These are phyloP conservation scores for Neolentinus lepideus DNA, from an alignment of 1,284 basidiomycete genomes.

Conservation along the genomic window DNA sequence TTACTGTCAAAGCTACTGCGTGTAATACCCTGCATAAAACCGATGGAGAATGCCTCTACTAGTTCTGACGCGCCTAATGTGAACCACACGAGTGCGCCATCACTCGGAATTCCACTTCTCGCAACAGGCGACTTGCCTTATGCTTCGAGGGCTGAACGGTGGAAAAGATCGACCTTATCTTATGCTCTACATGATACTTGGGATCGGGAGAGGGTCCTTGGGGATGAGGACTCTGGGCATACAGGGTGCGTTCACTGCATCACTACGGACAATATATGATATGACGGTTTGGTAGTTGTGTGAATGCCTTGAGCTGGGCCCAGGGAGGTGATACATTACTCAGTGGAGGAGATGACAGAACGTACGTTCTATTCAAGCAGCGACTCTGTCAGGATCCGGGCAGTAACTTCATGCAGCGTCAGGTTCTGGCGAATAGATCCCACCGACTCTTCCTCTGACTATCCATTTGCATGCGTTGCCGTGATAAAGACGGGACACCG, in stretches of 20 bases:
- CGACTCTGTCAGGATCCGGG: conserved; percentile 1
- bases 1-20: too few relatives aligned
- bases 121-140: neutral
- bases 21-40: too few relatives aligned
- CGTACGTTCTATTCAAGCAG: conserved; percentile 36
- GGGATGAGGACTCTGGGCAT: conserved; percentile 47
- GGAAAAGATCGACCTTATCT: conserved; percentile 5
- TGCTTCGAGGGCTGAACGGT: conserved; percentile 4
- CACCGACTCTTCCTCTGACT: conserved; percentile 29
- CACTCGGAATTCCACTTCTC: neutral
- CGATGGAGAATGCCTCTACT: neutral
- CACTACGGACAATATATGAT: neutral
- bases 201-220: conserved; percentile 59
- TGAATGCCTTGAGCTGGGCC: conserved; percentile 85
- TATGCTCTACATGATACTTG: conserved; percentile 20
- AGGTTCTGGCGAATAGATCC: conserved; percentile 62
- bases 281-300: conserved; percentile 43
- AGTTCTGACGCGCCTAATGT: neutral
- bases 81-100: neutral
- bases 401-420: conserved; percentile 30
- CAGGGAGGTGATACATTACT: conserved; percentile 67
- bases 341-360: conserved; percentile 79
- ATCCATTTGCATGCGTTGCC: conserved; percentile 54
- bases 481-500: conserved; percentile 76
- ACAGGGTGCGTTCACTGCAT: conserved; percentile 39